phyloP scores from a whole-genome alignment of 2,329 filamentous ascomycete genomes.

The Calonectria crousiana region DNA sequence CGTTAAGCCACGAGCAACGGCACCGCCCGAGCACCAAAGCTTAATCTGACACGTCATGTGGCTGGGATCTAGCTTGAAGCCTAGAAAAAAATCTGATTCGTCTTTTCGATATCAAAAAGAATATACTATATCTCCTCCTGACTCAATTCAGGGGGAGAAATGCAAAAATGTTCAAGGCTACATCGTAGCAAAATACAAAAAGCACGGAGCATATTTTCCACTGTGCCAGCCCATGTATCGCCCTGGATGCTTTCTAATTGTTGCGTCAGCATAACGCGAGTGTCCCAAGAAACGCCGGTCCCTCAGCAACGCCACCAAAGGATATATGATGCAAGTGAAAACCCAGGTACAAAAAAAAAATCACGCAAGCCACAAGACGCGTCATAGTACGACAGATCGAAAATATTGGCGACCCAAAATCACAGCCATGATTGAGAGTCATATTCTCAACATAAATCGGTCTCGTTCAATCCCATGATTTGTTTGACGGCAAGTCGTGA shows the following conservation, averaged over 20 bases:
- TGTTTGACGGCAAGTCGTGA: neutral
- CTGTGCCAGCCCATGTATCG: conserved; percentile 1
- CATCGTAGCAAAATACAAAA: conserved; percentile 7
- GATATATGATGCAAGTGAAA: conserved; percentile 34
- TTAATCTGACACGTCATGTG: conserved; percentile 4
- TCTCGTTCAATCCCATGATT: neutral
- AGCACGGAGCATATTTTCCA: conserved; percentile 10
- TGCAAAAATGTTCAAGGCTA: neutral
- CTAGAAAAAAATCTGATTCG: conserved; percentile 24
- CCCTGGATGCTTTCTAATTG: conserved; percentile 16
- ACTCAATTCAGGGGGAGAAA: neutral
- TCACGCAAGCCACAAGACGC: neutral
- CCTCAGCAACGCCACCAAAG: conserved; percentile 27
- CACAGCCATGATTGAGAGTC: neutral
- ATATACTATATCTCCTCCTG: conserved; percentile 28
- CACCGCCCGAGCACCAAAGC: conserved; percentile 4
- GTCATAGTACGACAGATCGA: neutral
- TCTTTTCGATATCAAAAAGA: conserved; percentile 26
- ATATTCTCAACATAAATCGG: neutral
- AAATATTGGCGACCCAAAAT: neutral
- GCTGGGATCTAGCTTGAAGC: conserved; percentile 8
- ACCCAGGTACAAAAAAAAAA: neutral
- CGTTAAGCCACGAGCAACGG: conserved; percentile 5
- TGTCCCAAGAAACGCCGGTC: conserved; percentile 38
- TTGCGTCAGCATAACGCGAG: conserved; percentile 16